phyloP scores from a whole-genome alignment of 208 protist genomes.

The Leishmania aethiopica region DNA sequence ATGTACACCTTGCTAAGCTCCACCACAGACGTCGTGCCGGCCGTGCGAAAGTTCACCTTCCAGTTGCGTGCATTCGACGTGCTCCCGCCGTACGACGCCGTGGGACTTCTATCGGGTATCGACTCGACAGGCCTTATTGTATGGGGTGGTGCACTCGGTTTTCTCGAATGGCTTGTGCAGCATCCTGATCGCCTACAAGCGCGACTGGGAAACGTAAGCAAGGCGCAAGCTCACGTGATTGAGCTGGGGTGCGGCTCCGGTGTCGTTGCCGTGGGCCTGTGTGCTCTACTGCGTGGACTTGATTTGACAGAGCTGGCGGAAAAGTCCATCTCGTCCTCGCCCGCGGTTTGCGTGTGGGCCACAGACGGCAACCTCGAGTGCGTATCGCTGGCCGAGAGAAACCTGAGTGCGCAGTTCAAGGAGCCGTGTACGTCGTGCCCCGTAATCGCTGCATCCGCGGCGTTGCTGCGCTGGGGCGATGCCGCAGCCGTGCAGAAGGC shows the following conservation, averaged over 20 bases:
- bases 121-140: constrained; percentile 50
- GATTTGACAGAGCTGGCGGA: background rate
- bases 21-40: background rate
- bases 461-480: constrained; percentile 30
- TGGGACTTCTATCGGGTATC: constrained; percentile 30
- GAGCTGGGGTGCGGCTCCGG: constrained; percentile 48
- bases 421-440: background rate
- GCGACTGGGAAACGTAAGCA: background rate
- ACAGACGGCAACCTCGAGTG: constrained; percentile 45
- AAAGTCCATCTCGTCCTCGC: too few species aligned
- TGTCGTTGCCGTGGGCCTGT: constrained; percentile 30
- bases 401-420: constrained; percentile 30
- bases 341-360: constrained; percentile 15
- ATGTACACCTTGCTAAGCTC: constrained; percentile 12
- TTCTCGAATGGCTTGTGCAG: constrained; percentile 41
- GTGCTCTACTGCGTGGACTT: constrained; percentile 10
- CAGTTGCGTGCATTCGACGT: constrained; percentile 35
- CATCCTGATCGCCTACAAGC: background rate
- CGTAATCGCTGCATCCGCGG: constrained; percentile 6
- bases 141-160: constrained; percentile 37
- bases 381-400: constrained; percentile 27
- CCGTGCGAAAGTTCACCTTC: constrained; percentile 23
- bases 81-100: constrained; percentile 40
- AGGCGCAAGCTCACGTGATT: constrained; percentile 1
- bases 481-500: background rate